Evolutionary conservation across 1,284 basidiomycete species (phyloP).

Genomic region (Tilletia horrida): DNA sequence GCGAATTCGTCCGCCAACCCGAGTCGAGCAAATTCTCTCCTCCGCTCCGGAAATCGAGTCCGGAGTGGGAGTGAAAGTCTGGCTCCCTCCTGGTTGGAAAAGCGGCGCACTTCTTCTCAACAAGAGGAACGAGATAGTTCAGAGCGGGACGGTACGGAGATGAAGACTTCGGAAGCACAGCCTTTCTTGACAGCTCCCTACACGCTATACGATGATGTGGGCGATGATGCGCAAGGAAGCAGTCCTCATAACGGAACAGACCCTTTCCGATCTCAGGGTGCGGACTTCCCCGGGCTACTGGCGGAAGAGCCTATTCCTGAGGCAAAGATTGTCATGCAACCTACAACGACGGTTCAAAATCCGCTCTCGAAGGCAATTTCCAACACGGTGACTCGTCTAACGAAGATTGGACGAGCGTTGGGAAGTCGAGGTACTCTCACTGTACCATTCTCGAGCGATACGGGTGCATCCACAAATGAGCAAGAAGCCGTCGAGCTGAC

Average conservation of each 20-base stretch:
- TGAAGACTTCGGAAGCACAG: no score
- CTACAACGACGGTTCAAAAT: conserved; percentile 47
- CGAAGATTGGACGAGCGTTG: conserved; percentile 74
- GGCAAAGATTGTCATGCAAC: not conserved
- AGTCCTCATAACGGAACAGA: not conserved
- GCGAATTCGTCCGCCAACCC: not conserved
- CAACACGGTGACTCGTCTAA: conserved; percentile 73
- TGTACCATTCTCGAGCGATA: conserved; percentile 21
- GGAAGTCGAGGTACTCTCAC: conserved; percentile 18
- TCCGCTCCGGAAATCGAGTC: not conserved
- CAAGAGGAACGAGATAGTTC: not conserved
- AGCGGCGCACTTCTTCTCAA: not conserved
- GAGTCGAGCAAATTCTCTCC: not conserved
- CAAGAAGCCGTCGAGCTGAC: conserved; percentile 16
- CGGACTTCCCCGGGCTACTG: not conserved
- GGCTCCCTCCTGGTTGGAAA: conserved; percentile 11
- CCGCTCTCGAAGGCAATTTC: conserved; percentile 71
- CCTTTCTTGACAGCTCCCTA: conserved; percentile 9
- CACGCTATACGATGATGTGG: not conserved
- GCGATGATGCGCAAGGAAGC: no score
- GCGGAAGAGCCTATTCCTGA: not conserved
- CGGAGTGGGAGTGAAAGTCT: conserved; percentile 11
- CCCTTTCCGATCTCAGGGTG: not conserved
- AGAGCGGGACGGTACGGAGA: not conserved
- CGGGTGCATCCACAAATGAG: not conserved